A percentile compares a stretch with the other conserved stretches of the same genome.
Conservation (phyloP, 805 yeast species). For the Barnettozyma sucrosica region DNA sequence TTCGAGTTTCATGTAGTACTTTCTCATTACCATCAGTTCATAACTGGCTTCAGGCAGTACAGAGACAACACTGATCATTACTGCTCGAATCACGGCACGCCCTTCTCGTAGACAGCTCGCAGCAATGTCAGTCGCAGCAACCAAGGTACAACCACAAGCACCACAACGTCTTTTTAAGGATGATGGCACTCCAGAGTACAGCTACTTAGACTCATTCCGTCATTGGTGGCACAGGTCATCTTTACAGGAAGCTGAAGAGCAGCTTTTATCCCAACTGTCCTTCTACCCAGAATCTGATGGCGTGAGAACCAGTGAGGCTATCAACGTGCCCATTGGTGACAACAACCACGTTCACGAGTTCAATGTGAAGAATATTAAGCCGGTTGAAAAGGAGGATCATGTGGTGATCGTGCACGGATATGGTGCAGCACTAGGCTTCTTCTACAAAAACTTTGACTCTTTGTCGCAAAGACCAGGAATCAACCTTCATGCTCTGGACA, state of each 20-base stretch:
- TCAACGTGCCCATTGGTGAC: conserved; percentile 51
- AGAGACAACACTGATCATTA: background rate
- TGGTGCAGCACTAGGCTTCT: conserved; percentile 79
- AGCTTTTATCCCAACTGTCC: conserved; percentile 51
- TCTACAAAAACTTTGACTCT: conserved; percentile 55
- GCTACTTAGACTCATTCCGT: conserved; percentile 30
- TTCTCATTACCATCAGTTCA: background rate
- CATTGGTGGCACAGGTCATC: conserved; percentile 39
- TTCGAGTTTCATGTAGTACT: background rate
- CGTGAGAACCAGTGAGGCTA: conserved; percentile 38
- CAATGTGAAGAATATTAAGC: conserved; percentile 42
- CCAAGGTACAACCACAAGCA: background rate
- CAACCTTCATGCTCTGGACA: conserved; percentile 53
- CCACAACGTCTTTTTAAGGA: background rate
- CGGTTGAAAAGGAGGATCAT: conserved; percentile 31
- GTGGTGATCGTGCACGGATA: conserved; percentile 78
- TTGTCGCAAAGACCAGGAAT: conserved; percentile 46
- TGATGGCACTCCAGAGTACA: conserved; percentile 9
- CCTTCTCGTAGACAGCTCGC: background rate
- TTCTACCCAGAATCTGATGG: conserved; percentile 52
- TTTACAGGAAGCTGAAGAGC: conserved; percentile 36
- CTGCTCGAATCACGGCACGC: background rate
- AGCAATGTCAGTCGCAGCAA: background rate
- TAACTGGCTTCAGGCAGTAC: background rate
- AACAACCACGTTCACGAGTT: conserved; percentile 65